Conservation (phyloP, 176 grass and related monocot genomes). For the Avena atlantica region DNA sequence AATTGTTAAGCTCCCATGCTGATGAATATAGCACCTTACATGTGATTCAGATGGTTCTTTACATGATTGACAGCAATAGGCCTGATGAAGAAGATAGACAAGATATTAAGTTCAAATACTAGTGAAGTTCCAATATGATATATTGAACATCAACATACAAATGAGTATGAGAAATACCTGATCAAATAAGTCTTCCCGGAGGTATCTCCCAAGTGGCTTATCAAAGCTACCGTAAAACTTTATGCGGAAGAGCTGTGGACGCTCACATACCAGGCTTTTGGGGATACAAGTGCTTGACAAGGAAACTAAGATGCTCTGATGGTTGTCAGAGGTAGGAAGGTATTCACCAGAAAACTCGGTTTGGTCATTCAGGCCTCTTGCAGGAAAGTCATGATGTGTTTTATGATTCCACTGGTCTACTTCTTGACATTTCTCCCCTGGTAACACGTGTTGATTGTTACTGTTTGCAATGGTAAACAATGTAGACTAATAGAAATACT, state of each 20-base stretch:
- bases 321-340: constrained; percentile 64
- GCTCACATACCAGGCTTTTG: constrained; percentile 67
- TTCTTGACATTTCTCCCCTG: constrained; percentile 40
- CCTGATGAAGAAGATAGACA: constrained; percentile 48
- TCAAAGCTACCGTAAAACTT: constrained; percentile 97
- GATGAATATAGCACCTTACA: constrained; percentile 84
- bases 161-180: constrained; percentile 56
- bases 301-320: constrained; percentile 92
- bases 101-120: constrained; percentile 12
- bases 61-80: constrained; percentile 69
- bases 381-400: constrained; percentile 31
- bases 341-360: constrained; percentile 58
- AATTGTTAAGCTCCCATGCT: constrained; percentile 88
- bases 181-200: constrained; percentile 87
- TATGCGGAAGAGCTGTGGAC: constrained; percentile 80
- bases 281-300: constrained; percentile 76
- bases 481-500: constrained; percentile 30
- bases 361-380: constrained; percentile 47
- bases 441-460: constrained; percentile 30
- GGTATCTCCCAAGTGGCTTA: constrained; percentile 95
- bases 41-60: constrained; percentile 85
- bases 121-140: constrained; percentile 4
- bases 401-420: constrained; percentile 33
- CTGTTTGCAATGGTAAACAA: constrained; percentile 23
- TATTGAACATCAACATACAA: not conserved